phyloP scores from a whole-genome alignment of 2,329 filamentous ascomycete genomes.

The Arthrinium phaeospermum region DNA sequence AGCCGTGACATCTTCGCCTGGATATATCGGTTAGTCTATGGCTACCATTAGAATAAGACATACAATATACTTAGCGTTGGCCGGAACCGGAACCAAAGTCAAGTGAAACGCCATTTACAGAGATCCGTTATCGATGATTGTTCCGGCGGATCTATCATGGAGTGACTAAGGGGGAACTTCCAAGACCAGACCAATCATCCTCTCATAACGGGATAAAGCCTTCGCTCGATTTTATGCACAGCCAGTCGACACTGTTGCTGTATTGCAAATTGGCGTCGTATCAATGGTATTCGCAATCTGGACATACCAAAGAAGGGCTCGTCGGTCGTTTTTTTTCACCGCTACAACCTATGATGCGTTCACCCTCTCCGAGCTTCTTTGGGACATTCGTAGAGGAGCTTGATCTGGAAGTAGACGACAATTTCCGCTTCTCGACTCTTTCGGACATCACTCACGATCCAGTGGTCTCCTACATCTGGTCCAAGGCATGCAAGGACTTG shows the following conservation, averaged over 20 bases:
- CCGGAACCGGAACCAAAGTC: background rate
- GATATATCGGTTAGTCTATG: background rate
- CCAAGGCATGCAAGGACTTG: background rate
- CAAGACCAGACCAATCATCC: background rate
- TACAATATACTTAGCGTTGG: background rate
- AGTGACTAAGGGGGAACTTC: background rate
- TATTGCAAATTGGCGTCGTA: background rate
- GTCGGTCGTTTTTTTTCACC: background rate
- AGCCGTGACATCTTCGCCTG: background rate
- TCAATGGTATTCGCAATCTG: background rate
- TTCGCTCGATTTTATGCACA: background rate
- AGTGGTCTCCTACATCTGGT: background rate
- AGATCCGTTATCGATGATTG: background rate
- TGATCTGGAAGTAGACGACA: background rate
- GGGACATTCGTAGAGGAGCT: background rate
- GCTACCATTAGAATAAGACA: background rate
- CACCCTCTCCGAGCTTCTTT: background rate
- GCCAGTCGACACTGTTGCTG: background rate
- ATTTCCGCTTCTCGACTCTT: conserved; percentile 1
- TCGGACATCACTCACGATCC: conserved; percentile 3
- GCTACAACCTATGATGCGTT: background rate
- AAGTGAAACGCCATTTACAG: background rate
- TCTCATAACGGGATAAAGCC: background rate
- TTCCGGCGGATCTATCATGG: background rate
- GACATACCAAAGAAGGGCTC: background rate